phyloP scores from a whole-genome alignment of 129 eudicot genomes.

The Smallanthus sonchifolius region DNA sequence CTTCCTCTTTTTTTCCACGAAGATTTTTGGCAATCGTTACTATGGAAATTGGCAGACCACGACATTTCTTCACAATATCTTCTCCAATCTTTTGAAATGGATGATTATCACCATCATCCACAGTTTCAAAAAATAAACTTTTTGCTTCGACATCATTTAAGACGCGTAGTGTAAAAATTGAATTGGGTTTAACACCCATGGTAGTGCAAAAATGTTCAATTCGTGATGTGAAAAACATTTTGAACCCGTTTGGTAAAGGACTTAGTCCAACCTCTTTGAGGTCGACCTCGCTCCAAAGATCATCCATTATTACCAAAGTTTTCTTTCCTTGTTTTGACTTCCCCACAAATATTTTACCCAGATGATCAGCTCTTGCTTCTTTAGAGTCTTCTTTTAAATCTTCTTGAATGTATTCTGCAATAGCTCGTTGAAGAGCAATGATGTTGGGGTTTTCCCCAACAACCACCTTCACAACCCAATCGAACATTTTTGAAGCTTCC shows the following conservation, averaged over 20 bases:
- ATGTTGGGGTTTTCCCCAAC: not conserved
- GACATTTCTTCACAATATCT: not conserved
- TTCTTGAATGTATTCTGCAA: not conserved
- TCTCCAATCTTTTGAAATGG: not conserved
- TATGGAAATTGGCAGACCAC: not conserved
- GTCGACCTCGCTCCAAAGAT: slow-evolving; percentile 4
- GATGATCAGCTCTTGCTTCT: slow-evolving; percentile 19
- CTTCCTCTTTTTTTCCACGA: not conserved
- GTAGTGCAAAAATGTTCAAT: not conserved
- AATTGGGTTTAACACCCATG: not conserved
- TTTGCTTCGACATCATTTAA: not conserved
- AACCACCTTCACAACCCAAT: slow-evolving; percentile 16
- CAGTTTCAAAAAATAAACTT: not conserved
- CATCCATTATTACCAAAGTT: slow-evolving; percentile 11
- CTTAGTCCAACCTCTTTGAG: slow-evolving; percentile 15
- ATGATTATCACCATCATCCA: not conserved
- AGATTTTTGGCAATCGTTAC: not conserved
- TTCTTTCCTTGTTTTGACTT: not conserved
- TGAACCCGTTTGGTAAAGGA: slow-evolving; percentile 13
- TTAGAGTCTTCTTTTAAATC: not conserved
- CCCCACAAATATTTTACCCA: not conserved
- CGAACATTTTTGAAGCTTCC: not conserved
- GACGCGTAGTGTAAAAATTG: not conserved
- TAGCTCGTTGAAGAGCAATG: not conserved
- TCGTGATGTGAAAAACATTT: slow-evolving; percentile 1